Base-by-base conservation (phyloP, 2,329 filamentous ascomycete species). In the Ophiostoma tasmaniense region DNA sequence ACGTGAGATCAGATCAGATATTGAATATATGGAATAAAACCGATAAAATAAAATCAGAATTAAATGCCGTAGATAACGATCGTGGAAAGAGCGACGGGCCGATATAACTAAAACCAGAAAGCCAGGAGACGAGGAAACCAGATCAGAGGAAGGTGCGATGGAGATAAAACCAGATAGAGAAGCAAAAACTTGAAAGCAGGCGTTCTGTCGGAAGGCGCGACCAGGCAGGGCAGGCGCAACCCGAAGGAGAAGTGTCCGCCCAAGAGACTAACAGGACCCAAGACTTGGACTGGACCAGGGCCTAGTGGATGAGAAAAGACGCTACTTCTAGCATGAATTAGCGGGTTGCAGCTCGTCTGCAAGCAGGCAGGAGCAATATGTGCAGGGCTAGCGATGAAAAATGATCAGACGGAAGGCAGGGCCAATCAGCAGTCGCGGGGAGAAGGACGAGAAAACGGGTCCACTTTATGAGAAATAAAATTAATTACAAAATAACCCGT, bases 211-310 rank as follows among this genome's bases (percentile, higher is more conserved):
- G 59, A 62, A 62, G 59, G 59, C 30, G 59, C 59, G 59, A 62
- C 59, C 59, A 45, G 20, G 42, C 42, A 45, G 42, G 42, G 42
- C 42, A 45, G 42, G n/a, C 42, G 17, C 42, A 45, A 45, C 42
- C 55, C 25, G 55, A 30, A 61, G 17, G 55, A n/a, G 17, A 45
- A 45, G 42, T 45, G 50, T 28, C 50, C 50, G 50, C 50, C 22
- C 6, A 17, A 61, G 55, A 25, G 25, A 59, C 52, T 59, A 59
- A 30, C 22, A 59, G 52, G 52, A 30, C 55, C 55, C 55, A 30
- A 61, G 55, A 61, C 55, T 61, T 61, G 55, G 55, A 61, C 55
- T 61, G 55, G 25, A 14, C 55, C 55, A 61, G 55, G 55, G 55
- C 55, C 55, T 30, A 61, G 55, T 61, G 55, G 55, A 55, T 22